phyloP scores from a whole-genome alignment of 108 stramenopile genomes.

The Cyclotella baltica region DNA sequence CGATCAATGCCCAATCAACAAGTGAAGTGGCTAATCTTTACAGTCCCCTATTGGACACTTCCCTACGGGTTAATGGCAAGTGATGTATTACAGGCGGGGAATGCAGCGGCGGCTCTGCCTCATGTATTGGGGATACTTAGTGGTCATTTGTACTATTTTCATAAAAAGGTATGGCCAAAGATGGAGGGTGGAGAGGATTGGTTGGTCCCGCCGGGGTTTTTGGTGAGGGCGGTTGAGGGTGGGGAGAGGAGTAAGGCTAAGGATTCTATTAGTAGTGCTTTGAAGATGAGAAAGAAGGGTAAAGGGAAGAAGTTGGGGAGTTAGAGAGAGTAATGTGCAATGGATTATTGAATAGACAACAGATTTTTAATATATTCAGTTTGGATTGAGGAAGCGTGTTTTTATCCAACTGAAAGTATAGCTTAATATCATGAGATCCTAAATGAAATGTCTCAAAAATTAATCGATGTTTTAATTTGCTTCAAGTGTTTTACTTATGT shows the following conservation, averaged over 20 bases:
- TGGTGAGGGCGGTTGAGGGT: conserved; percentile 66
- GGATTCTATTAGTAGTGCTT: conserved; percentile 62
- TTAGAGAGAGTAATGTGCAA: not conserved
- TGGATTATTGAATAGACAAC: not conserved
- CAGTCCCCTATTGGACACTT: conserved; percentile 88
- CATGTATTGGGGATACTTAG: conserved; percentile 89
- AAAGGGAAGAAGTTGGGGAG: conserved; percentile 82
- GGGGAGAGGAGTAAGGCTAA: conserved; percentile 52
- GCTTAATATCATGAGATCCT: no score
- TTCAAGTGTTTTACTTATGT: no score
- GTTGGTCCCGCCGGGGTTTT: conserved; percentile 78
- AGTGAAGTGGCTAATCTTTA: conserved; percentile 90
- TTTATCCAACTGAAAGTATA: no score
- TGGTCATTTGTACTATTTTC: conserved; percentile 88
- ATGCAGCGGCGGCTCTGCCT: conserved; percentile 74
- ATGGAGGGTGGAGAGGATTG: conserved; percentile 84
- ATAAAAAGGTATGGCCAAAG: conserved; percentile 87
- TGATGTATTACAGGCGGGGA: conserved; percentile 86
- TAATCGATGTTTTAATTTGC: no score
- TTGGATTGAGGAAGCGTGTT: no score
- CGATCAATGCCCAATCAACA: conserved; percentile 85
- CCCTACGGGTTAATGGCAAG: conserved; percentile 85
- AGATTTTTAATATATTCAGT: no score
- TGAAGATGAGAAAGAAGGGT: conserved; percentile 77
- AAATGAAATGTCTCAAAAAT: no score